Base-by-base conservation (phyloP, 2,329 filamentous ascomycete genomes). In the Penicillium fuscoglaucum region DNA sequence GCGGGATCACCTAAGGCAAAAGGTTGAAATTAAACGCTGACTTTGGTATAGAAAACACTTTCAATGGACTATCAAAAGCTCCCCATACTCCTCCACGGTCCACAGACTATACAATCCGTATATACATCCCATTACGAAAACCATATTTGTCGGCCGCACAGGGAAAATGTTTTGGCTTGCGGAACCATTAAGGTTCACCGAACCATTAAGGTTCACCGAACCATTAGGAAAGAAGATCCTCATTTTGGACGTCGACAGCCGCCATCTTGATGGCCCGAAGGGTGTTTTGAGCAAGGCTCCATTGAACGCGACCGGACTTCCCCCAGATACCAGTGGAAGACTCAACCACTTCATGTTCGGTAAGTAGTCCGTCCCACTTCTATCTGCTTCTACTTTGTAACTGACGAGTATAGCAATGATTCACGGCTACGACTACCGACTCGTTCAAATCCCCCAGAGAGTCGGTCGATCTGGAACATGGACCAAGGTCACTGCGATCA, bases 391-490 rank as follows among this genome's bases (percentile, higher is more conserved):
- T 17, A 19, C 6, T 17, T 21, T 19, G 3, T 26, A 17, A 21
- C 49, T 55, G 35, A 57, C 19, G 21, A 31, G 6, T 19, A 3
- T 41, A 55, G 53, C 53, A 24, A 55, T 50, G 29, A 50, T 55
- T 4, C 53, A 55, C n/a, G 53, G 46, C 29, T 55, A 55, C 29
- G 53, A 55, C 39, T 55, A 55, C 37, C 46, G 53, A 29, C 15
- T 61, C 76, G 76, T 76, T 21, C 68, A 69, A 65, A 79, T 82
- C 48, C 80, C 82, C 64, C 79, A 79, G 6, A 81, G 81, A 66
- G 77, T 80, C 51, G 74, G 77, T 52, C 77, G 78, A 51, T 75
- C 74, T 64, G 74, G 75, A 28, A 81, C 79, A 17, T 82, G 80
- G 80, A 75, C 78, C 40, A 78, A 79, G 60, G 75, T 79, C 0